These are phyloP conservation scores for Venturia carpophila DNA, from an alignment of 2,329 filamentous ascomycete genomes.

Conservation along the genomic window DNA sequence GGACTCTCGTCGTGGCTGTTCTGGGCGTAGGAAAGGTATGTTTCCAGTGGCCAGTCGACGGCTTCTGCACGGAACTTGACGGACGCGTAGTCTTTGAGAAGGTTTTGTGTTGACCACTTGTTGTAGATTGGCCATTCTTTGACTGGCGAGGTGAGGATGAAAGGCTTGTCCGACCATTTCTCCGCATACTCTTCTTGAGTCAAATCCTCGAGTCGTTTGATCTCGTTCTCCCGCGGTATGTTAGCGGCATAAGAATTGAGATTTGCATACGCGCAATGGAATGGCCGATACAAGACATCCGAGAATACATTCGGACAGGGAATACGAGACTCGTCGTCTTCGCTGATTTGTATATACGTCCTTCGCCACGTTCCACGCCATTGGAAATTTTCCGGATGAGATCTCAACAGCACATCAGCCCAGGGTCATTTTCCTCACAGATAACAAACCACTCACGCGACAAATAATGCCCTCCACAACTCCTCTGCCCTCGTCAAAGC, in stretches of 20 bases:
- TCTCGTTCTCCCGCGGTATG: conserved; percentile 68
- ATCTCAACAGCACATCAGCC: conserved; percentile 25
- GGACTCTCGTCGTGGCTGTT: conserved; percentile 78
- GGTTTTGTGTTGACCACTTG: conserved; percentile 62
- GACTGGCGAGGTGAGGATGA: conserved; percentile 77
- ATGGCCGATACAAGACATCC: conserved; percentile 82
- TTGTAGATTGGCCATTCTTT: conserved; percentile 71
- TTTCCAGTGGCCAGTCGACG: conserved; percentile 82
- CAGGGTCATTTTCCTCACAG: too few species aligned
- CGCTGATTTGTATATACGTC: conserved; percentile 58
- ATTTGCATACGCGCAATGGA: conserved; percentile 73
- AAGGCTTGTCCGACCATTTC: conserved; percentile 71
- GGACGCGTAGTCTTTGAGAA: conserved; percentile 57
- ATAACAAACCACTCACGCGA: conserved; percentile 58
- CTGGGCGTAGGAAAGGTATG: conserved; percentile 74
- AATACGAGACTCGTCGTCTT: conserved; percentile 48
- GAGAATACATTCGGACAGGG: conserved; percentile 78
- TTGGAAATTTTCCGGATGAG: conserved; percentile 40
- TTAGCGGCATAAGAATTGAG: conserved; percentile 57
- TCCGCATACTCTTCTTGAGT: conserved; percentile 64
- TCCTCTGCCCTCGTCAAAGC: conserved; percentile 80
- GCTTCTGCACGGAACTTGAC: conserved; percentile 80
- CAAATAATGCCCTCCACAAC: conserved; percentile 77
- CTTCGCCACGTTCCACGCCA: conserved; percentile 84
- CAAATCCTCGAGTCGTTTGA: conserved; percentile 61